Evolutionary conservation across 1,284 basidiomycete species (phyloP), one percentile per base, ranked within the genome.

Genomic region (Hypsizygus ulmarius): DNA sequence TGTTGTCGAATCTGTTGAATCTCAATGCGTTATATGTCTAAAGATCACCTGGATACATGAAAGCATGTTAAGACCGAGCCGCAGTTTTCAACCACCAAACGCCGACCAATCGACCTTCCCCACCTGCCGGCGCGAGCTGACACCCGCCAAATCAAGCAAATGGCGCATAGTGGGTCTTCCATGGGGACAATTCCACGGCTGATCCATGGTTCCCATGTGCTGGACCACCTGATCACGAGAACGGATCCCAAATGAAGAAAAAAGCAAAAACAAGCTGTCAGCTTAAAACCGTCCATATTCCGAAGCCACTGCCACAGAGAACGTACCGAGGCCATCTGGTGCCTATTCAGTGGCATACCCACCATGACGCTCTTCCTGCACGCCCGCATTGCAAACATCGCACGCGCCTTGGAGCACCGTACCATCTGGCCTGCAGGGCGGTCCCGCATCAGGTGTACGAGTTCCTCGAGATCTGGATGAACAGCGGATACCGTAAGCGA

Each of bases 151-250:
- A 59, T 84, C 81, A 19, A 70, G 68, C 21, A 94, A 68, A 71
- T 94, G 92, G 18, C 95, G 83, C 93, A 97, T 97, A 5, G 95
- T 99, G 1, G 96, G 96, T 37, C 95, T 73, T 3, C 95, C 95
- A 63, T 97, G 95, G 2, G 96, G 95, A 63, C 95, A 98, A 52
- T 96, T 93, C 93, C 97, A 99, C 0, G 95, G 97, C 61, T 97
- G 93, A 58, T 97, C 92, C 74, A 99, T 94, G 5, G 79, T 87
- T 33, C 92, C 92, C 93, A 99, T 97, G 65, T 98, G 92, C 39
- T 79, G 78, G 1, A 99, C 73, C 49, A 98, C 82, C 90, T 94
- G 53, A 43, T n/a, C n/a, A n/a, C n/a, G n/a, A 52, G 19, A 56
- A 28, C 21, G 49, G 47, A n/a, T n/a, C n/a, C n/a, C 42, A 46